These are phyloP conservation scores for Penicillium sp. DNA, from an alignment of 2,329 filamentous ascomycete species.

Conservation along the genomic window DNA sequence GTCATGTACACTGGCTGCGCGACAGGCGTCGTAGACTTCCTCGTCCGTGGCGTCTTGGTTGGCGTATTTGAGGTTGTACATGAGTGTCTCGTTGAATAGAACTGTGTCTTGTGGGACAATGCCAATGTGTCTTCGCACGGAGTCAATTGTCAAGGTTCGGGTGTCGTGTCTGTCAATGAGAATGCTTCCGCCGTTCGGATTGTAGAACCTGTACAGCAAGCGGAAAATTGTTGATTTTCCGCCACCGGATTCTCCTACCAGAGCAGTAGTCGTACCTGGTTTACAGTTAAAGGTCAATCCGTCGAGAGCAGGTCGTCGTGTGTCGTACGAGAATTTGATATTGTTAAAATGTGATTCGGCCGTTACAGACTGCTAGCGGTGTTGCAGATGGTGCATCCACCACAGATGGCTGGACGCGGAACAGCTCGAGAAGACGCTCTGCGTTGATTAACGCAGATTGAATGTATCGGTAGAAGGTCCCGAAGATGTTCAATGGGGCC, in stretches of 20 bases:
- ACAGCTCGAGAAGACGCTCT: slow-evolving; percentile 57
- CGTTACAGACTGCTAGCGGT: slow-evolving; percentile 52
- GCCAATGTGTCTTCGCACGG: slow-evolving; percentile 73
- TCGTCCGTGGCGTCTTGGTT: slow-evolving; percentile 60
- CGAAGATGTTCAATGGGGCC: slow-evolving; percentile 68
- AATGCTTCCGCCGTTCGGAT: slow-evolving; percentile 45
- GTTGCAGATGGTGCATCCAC: slow-evolving; percentile 52
- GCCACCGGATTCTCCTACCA: slow-evolving; percentile 79
- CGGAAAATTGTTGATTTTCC: slow-evolving; percentile 55
- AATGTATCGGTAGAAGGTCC: slow-evolving; percentile 52
- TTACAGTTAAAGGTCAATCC: slow-evolving; percentile 52
- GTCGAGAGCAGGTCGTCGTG: slow-evolving; percentile 53
- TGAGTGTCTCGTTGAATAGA: slow-evolving; percentile 76
- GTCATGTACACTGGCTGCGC: slow-evolving; percentile 82
- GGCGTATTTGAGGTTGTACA: slow-evolving; percentile 81
- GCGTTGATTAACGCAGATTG: slow-evolving; percentile 43
- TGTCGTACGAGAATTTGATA: slow-evolving; percentile 59
- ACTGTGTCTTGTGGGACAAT: slow-evolving; percentile 87
- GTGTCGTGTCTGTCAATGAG: slow-evolving; percentile 75
- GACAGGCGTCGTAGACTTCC: slow-evolving; percentile 25
- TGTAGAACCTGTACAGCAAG: slow-evolving; percentile 40
- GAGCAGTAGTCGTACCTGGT: slow-evolving; percentile 55
- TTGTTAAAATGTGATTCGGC: slow-evolving; percentile 54
- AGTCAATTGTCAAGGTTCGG: slow-evolving; percentile 76
- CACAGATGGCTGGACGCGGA: slow-evolving; percentile 53